Conservation (phyloP, 2,329 filamentous ascomycete genomes). For the Ceratocystis harringtonii region DNA sequence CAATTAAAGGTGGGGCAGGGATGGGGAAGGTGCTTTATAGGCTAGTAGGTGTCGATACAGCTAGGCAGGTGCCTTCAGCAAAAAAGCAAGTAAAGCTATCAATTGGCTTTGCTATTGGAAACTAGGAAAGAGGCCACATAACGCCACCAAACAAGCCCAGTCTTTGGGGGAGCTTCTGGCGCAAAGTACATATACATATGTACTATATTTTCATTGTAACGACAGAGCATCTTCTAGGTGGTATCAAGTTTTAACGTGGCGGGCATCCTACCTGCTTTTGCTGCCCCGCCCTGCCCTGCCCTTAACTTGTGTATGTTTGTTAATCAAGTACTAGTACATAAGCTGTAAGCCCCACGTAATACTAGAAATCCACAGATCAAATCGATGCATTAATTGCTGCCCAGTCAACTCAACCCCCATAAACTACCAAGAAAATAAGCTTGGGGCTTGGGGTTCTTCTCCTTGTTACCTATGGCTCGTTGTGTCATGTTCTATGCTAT, state of each 20-base stretch:
- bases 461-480: background rate
- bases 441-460: background rate
- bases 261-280: background rate
- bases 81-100: background rate
- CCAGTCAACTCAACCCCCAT: background rate
- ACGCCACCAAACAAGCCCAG: background rate
- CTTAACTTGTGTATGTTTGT: background rate
- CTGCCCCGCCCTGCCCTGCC: background rate
- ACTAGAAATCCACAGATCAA: background rate
- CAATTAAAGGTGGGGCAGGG: background rate
- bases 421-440: background rate
- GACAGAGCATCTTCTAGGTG: too few species aligned
- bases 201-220: too few species aligned
- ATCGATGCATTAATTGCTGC: background rate
- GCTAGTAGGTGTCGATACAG: background rate
- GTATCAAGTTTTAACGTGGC: too few species aligned
- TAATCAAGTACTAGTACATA: background rate
- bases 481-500: background rate
- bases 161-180: background rate
- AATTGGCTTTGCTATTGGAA: background rate
- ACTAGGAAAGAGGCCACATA: background rate
- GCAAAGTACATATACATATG: background rate
- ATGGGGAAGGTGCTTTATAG: background rate
- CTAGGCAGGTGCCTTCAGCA: background rate
- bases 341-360: background rate